Conservation (phyloP, 2,329 filamentous ascomycete genomes). For the Ophiostoma pallidulum region DNA sequence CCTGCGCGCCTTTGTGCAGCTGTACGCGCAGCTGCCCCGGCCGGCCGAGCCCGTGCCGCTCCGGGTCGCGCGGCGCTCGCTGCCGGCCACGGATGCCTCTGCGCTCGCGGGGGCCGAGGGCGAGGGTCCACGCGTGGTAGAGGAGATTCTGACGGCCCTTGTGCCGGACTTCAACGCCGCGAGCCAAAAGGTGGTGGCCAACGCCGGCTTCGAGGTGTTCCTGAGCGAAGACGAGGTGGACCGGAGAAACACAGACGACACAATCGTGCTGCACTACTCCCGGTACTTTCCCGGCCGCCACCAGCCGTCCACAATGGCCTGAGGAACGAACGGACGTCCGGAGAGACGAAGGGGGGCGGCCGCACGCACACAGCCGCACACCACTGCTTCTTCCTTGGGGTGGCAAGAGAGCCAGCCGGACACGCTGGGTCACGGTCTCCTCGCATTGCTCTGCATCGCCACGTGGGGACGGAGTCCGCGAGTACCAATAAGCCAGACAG, state of each 20-base stretch:
- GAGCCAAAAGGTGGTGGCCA: conserved; percentile 48
- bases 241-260: conserved; percentile 19
- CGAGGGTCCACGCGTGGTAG: conserved; percentile 21
- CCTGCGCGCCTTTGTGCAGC: conserved; percentile 33
- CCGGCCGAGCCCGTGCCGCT: conserved; percentile 28
- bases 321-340: too few relatives aligned
- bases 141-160: conserved; percentile 36
- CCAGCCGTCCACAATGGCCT: too few relatives aligned
- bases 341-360: too few relatives aligned
- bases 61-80: conserved; percentile 30
- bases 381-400: too few relatives aligned
- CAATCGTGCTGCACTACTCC: conserved; percentile 18
- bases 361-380: too few relatives aligned
- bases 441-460: too few relatives aligned
- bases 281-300: conserved; percentile 17
- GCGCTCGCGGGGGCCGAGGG: conserved; percentile 7
- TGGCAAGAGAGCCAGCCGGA: too few relatives aligned
- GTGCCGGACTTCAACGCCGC: conserved; percentile 39
- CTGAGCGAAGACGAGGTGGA: conserved; percentile 31
- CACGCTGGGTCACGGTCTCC: too few relatives aligned
- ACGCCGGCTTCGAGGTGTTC: conserved; percentile 43
- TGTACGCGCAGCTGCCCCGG: conserved; percentile 42
- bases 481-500: too few relatives aligned
- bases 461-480: too few relatives aligned
- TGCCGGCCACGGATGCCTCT: conserved; percentile 17